Evolutionary conservation across 2,329 filamentous ascomycete genomes (phyloP).

Genomic region (Madurella fahalii): DNA sequence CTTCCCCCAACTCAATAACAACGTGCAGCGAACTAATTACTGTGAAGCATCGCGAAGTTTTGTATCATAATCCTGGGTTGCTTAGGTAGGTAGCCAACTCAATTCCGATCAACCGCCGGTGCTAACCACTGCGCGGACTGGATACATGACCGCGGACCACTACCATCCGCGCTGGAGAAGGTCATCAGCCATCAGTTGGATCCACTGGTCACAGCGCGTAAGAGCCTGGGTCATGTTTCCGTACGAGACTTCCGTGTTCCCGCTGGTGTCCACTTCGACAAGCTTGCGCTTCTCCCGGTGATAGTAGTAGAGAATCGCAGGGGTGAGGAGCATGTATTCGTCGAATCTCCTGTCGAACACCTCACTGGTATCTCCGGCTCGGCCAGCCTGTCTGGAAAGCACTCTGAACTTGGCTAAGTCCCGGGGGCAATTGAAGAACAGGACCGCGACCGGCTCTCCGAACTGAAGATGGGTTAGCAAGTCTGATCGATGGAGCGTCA

Average conservation of each 20-base stretch:
- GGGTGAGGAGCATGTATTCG: constrained; percentile 1
- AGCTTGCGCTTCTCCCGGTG: not conserved
- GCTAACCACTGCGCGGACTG: too few relatives aligned
- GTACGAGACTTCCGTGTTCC: not conserved
- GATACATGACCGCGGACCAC: too few relatives aligned
- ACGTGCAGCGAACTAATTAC: too few relatives aligned
- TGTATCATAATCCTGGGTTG: too few relatives aligned
- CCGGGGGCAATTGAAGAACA: constrained; percentile 4
- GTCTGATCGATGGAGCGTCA: not conserved
- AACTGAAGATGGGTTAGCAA: constrained; percentile 2
- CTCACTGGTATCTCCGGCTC: constrained; percentile 1
- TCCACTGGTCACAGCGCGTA: not conserved
- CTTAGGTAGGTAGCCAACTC: too few relatives aligned
- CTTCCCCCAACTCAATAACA: too few relatives aligned
- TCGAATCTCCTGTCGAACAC: constrained; percentile 8
- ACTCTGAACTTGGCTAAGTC: constrained; percentile 2
- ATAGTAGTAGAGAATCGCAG: constrained; percentile 3
- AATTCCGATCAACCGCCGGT: too few relatives aligned
- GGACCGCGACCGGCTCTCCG: not conserved
- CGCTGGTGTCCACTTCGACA: constrained; percentile 7
- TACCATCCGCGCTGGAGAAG: not conserved
- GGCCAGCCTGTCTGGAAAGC: not conserved
- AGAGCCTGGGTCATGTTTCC: not conserved
- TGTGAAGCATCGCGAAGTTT: too few relatives aligned
- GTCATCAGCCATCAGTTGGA: not conserved